Evolutionary conservation across 2,329 filamentous ascomycete species (phyloP), one percentile per base, ranked within the genome.

Genomic region (Purpureocillium lavendulum): DNA sequence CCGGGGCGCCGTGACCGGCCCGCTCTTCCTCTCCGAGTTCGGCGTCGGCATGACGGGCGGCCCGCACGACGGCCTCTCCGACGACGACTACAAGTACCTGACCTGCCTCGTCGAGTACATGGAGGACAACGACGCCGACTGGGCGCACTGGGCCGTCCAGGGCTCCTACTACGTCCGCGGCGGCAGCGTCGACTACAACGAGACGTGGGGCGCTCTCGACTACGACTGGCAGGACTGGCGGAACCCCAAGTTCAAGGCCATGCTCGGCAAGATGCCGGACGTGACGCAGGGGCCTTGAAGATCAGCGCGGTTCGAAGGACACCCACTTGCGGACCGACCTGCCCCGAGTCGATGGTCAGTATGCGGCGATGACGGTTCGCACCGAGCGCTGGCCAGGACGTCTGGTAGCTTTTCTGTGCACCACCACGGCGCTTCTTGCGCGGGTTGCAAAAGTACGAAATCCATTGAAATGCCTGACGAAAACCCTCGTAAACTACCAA

Each of bases 1-100:
- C 30, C 45, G 65, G 49, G 43, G 21, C 6, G 10, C 47, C 8
- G 71, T 65, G 48, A 77, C 73, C 1, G 72, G 67, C 2, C 75
- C 75, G 3, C 56, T 79, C n/a, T 64, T 76, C 36, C 54, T 80
- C 33, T 73, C 70, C 40, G 76, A 80, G 60, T 80, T 80, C 47
- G 75, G 76, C 24, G 74, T 72, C 34, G 67, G 65, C 41, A 67
- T 68, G 58, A 53, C 54, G 15, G 67, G 66, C 13, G 68, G 67
- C 3, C 47, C 53, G 4, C 53, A 60, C 28, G 67, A 59, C 15
- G 70, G 69, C 1, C 50, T 73, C 13, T 59, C 51, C 31, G 59
- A 66, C 28, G 61, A 63, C 33, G 71, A 74, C 34, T 50, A 60
- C 38, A 52, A 50, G 1, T 79, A 77, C 49, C 61, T 76, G 34